Base-by-base conservation (phyloP, 805 yeast species). In the Ogataea paraovalis region DNA sequence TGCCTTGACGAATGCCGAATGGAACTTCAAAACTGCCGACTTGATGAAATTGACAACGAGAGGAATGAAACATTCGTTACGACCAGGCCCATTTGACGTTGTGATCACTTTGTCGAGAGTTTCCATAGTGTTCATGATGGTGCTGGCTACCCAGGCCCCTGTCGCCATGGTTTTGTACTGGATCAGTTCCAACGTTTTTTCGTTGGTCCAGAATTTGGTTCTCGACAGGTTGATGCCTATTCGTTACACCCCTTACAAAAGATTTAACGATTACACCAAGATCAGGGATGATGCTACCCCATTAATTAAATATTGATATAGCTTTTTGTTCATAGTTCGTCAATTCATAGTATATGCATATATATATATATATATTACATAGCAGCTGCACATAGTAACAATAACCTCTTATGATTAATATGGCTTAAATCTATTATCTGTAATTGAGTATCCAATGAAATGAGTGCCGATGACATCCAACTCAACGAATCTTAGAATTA, bases 121-220 rank as follows among this genome's bases (percentile, higher is more conserved):
- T 53, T 81, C 92, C 20, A 80, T 87, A 44, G 80, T 90, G 1
- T 80, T 87, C 53, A 72, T 92, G 66, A 88, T 89, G 85, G 90
- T 89, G 4, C 72, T 90, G 18, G 75, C 96, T 0, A 79, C 90
- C 37, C 94, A 90, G 58, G 95, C 96, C 0, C 96, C 98, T 0
- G 71, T 83, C 25, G 88, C 95, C 0, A 68, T 91, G 32, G 79
- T 85, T 0, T 62, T 89, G n/a, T 92, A 91, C 67, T 92, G 98
- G 99, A 75, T 88, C 27, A 81, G 92, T 41, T 89, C 97, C 0
- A 91, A 89, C 61, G 56, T 75, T 3, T 91, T 74, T 61, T 90
- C 97, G 2, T 67, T 87, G 49, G 51, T 78, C 0, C 97, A 92
- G 58, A 92, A 91, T 62, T 63, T 85, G 13, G 50, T 85, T 16